These are phyloP conservation scores for Anthostomella pinea DNA, from an alignment of 2,329 filamentous ascomycete species.

Conservation along the genomic window DNA sequence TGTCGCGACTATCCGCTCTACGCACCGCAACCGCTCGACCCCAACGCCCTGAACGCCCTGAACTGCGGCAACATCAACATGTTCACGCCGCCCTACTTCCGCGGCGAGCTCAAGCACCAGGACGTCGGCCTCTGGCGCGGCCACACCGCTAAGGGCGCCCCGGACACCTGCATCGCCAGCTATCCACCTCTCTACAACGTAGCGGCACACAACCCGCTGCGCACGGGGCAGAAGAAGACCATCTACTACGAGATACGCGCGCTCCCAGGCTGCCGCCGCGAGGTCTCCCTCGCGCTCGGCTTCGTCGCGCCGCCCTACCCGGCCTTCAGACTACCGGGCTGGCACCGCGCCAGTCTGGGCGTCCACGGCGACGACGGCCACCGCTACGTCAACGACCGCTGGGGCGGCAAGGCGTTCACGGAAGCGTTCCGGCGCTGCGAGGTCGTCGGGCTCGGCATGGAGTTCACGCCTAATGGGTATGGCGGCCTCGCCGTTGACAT, in stretches of 20 bases:
- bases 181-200: constrained; percentile 68
- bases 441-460: constrained; percentile 70
- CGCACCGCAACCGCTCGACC: constrained; percentile 48
- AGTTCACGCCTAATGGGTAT: constrained; percentile 43
- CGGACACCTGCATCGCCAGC: constrained; percentile 63
- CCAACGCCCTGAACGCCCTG: constrained; percentile 46
- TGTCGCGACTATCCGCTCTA: constrained; percentile 59
- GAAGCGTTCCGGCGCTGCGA: constrained; percentile 61
- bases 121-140: constrained; percentile 52
- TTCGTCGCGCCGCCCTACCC: constrained; percentile 74
- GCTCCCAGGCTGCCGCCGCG: constrained; percentile 34
- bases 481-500: constrained; percentile 50
- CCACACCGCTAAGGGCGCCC: constrained; percentile 39
- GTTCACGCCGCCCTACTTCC: constrained; percentile 48
- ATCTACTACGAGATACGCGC: constrained; percentile 73
- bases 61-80: constrained; percentile 52
- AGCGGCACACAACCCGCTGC: constrained; percentile 54
- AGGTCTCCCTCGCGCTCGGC: constrained; percentile 61
- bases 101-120: constrained; percentile 44
- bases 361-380: constrained; percentile 81
- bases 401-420: constrained; percentile 69
- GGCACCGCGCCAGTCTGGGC: constrained; percentile 72
- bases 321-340: constrained; percentile 73
- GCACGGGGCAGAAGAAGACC: constrained; percentile 41
- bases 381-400: constrained; percentile 71